phyloP scores from a whole-genome alignment of 768 basidiomycete genomes.

The Stropharia rugosoannulata region DNA sequence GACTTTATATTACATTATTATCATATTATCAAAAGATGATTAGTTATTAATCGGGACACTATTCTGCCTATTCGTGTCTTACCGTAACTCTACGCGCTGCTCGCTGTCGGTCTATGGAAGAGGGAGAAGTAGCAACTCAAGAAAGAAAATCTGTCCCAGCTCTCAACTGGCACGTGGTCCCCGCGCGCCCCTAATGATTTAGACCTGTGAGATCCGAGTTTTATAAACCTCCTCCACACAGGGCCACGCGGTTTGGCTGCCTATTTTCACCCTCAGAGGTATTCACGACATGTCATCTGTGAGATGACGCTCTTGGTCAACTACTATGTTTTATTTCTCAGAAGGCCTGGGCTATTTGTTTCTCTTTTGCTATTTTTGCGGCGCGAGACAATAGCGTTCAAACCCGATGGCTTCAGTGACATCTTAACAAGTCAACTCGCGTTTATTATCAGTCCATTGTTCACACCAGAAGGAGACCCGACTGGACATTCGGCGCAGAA shows the following conservation, averaged over 20 bases:
- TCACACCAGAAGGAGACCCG: too few relatives aligned
- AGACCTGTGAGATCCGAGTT: neutral
- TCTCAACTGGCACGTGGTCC: neutral
- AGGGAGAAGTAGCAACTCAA: neutral
- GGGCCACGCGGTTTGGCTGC: neutral
- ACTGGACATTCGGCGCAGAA: too few relatives aligned
- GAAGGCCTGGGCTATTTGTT: neutral
- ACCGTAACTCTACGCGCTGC: neutral
- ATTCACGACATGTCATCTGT: neutral
- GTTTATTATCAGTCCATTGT: too few relatives aligned
- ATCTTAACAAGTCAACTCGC: too few relatives aligned
- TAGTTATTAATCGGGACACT: neutral
- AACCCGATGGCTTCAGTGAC: too few relatives aligned
- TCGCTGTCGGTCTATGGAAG: neutral
- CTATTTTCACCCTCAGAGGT: neutral
- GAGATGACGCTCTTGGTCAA: neutral
- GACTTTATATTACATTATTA: slow-evolving; percentile 40
- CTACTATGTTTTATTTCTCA: neutral
- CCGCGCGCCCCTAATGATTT: neutral
- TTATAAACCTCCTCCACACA: neutral
- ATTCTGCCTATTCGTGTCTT: neutral
- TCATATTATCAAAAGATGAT: slow-evolving; percentile 4
- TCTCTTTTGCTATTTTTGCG: too few relatives aligned
- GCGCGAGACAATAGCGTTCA: too few relatives aligned
- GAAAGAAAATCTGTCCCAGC: neutral